Conservation (phyloP, 768 basidiomycete species). For the Panus rudis region DNA sequence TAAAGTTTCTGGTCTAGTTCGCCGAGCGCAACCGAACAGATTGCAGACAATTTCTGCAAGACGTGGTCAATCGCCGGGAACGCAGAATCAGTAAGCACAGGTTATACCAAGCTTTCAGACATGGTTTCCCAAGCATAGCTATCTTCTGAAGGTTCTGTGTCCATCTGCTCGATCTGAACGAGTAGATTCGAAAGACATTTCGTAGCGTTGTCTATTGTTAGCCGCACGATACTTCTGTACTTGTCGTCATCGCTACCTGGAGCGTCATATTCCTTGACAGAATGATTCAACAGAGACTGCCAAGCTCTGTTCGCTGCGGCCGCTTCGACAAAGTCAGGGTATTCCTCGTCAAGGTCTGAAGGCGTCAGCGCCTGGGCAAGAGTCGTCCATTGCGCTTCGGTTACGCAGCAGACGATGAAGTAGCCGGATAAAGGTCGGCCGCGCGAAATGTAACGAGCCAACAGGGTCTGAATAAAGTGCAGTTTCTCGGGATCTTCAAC, state of each 20-base stretch:
- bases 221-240: slow-evolving; percentile 36
- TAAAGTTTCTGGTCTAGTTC: slow-evolving; percentile 66
- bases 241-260: slow-evolving; percentile 19
- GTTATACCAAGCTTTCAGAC: slow-evolving; percentile 77
- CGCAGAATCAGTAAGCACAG: background rate
- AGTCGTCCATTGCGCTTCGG: slow-evolving; percentile 81
- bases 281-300: slow-evolving; percentile 55
- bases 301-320: slow-evolving; percentile 82
- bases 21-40: slow-evolving; percentile 68
- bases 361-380: slow-evolving; percentile 63
- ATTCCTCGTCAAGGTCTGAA: slow-evolving; percentile 7
- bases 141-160: slow-evolving; percentile 68
- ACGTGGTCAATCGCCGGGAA: background rate
- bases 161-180: slow-evolving; percentile 77
- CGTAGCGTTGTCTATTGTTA: slow-evolving; percentile 54
- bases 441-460: slow-evolving; percentile 66
- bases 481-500: slow-evolving; percentile 47
- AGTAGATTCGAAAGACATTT: slow-evolving; percentile 75
- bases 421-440: slow-evolving; percentile 81
- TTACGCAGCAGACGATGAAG: slow-evolving; percentile 83
- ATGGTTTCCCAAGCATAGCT: slow-evolving; percentile 93
- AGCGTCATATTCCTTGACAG: slow-evolving; percentile 36
- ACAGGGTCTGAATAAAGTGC: slow-evolving; percentile 58
- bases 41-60: slow-evolving; percentile 72
- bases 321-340: slow-evolving; percentile 50